Conservation (phyloP, 805 yeast species). For the Hanseniaspora taiwanica region DNA sequence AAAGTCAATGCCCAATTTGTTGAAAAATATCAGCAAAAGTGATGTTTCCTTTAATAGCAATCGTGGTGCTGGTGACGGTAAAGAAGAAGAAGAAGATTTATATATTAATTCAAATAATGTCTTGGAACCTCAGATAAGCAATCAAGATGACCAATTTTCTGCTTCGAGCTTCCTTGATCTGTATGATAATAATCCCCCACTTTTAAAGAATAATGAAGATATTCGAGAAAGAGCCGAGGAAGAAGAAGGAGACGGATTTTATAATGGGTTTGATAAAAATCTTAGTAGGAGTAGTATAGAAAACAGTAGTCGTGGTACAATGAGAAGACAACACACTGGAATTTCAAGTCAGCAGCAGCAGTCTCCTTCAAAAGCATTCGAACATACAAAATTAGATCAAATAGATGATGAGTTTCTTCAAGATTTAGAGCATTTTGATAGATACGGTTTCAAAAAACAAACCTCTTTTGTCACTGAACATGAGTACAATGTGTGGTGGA, state of each 20-base stretch:
- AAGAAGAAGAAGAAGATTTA: background rate
- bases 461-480: constrained; percentile 37
- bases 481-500: constrained; percentile 68
- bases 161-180: background rate
- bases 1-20: constrained; percentile 4
- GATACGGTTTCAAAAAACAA: constrained; percentile 78
- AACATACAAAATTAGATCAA: background rate
- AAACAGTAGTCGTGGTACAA: background rate
- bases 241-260: background rate
- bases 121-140: background rate
- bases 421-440: constrained; percentile 34
- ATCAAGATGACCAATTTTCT: constrained; percentile 1
- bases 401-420: background rate
- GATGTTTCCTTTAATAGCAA: no score
- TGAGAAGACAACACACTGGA: background rate
- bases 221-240: background rate
- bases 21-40: background rate
- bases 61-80: background rate
- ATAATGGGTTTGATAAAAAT: no score
- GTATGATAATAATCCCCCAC: background rate
- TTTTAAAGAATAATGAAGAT: background rate
- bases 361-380: background rate
- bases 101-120: background rate
- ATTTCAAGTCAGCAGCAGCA: background rate
- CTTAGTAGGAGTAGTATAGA: background rate